phyloP scores from a whole-genome alignment of 2,329 filamentous ascomycete genomes.

The Eutypella sp. region DNA sequence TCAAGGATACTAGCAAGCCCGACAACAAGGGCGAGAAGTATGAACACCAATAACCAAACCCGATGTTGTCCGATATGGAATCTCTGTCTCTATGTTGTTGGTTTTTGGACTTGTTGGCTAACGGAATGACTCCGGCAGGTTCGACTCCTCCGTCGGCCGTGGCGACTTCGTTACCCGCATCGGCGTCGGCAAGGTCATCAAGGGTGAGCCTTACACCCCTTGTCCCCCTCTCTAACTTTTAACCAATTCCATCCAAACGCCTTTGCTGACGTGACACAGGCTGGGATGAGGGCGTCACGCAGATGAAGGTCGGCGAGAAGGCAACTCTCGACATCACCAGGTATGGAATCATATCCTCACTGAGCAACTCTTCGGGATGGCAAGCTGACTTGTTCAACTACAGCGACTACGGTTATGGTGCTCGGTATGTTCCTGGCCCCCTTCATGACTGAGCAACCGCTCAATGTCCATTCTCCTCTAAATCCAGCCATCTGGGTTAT shows the following conservation, averaged over 20 bases:
- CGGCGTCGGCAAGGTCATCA: slow-evolving; percentile 80
- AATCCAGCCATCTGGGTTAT: neutral
- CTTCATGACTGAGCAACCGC: neutral
- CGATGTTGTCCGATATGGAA: no score
- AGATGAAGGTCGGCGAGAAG: slow-evolving; percentile 90
- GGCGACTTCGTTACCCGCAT: slow-evolving; percentile 74
- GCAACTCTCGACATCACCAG: slow-evolving; percentile 75
- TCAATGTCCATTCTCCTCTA: slow-evolving; percentile 1
- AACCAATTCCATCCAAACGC: slow-evolving; percentile 1
- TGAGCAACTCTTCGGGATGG: neutral
- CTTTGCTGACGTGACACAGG: slow-evolving; percentile 40
- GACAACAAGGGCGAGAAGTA: slow-evolving; percentile 69
- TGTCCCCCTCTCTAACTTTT: no score
- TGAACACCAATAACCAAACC: slow-evolving; percentile 27
- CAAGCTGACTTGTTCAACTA: slow-evolving; percentile 10
- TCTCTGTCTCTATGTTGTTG: slow-evolving; percentile 3
- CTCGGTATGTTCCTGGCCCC: slow-evolving; percentile 21
- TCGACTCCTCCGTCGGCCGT: slow-evolving; percentile 79
- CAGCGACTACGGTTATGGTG: slow-evolving; percentile 28
- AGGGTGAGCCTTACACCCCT: no score
- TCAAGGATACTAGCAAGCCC: slow-evolving; percentile 61
- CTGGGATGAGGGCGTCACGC: slow-evolving; percentile 78
- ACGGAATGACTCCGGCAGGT: slow-evolving; percentile 56
- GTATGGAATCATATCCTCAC: slow-evolving; percentile 42
- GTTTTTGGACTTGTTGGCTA: slow-evolving; percentile 7